Evolutionary conservation across 345 rosid species (phyloP), one percentile per base, ranked within the genome.

Genomic region (Citrus hindsii): DNA sequence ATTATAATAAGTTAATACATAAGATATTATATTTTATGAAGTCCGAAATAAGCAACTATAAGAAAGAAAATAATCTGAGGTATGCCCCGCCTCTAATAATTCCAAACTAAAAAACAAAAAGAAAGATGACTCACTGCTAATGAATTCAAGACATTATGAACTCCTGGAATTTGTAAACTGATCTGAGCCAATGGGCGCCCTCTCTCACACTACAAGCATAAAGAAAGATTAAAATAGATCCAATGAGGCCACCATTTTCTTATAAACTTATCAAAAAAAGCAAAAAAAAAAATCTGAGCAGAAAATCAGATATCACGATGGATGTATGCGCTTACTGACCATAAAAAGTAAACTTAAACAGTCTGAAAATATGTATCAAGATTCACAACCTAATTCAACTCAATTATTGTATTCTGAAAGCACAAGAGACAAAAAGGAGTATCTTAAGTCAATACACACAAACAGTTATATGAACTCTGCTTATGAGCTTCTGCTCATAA

Each of bases 71-170:
- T 33, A 22, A 28, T 58, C 66, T n/a, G 12, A 24, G 37, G 8
- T 37, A 42, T 16, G 4, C 1, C 48, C 4, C 0, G 48, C 16
- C 46, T 42, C 51, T 12, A 12, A 42, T 3, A 42, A 10, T 73
- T 59, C 68, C 42, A 24, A 18, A 25, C 58, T 60, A 18, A 74
- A 25, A 59, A 21, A 42, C 14, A 51, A 73, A 61, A 42, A 40
- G 4, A 22, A 53, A 19, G 4, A 27, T 9, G 64, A 75, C 84
- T 81, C 75, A 78, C 86, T 1, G 86, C 82, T 63, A 84, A 8
- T 21, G 86, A 84, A 69, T 84, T 84, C 60, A 76, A 79, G 30
- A 84, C 83, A 63, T 84, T 84, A 79, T 84, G 77, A 76, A 76
- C 59, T 79, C 87, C 87, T 55, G 82, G 80, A 79, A 79, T 67